phyloP scores from a whole-genome alignment of 2,329 filamentous ascomycete genomes.

The Epichloe sp. region DNA sequence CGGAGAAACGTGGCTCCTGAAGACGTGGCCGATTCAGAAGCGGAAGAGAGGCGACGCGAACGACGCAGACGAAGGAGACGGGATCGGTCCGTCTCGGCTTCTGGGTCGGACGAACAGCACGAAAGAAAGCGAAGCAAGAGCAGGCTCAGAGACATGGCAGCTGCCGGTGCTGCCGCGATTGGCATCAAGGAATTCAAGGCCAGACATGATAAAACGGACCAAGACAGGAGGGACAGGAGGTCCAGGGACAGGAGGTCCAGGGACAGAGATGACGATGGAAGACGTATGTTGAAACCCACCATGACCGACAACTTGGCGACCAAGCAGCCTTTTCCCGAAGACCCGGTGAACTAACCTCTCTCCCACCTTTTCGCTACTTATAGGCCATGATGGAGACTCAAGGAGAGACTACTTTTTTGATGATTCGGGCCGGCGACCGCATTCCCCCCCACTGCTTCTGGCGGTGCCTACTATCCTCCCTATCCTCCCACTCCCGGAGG shows the following conservation, averaged over 20 bases:
- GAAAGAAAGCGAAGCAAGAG: constrained; percentile 39
- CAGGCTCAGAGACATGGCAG: constrained; percentile 38
- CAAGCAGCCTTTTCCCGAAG: not conserved
- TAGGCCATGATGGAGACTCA: constrained; percentile 25
- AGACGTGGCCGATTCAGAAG: constrained; percentile 35
- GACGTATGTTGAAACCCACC: constrained; percentile 10
- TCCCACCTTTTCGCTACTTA: not conserved
- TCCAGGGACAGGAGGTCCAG: constrained; percentile 17
- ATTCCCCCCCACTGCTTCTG: constrained; percentile 39
- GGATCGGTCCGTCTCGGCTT: constrained; percentile 22
- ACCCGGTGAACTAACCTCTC: not conserved
- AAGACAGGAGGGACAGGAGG: constrained; percentile 22
- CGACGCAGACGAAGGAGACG: constrained; percentile 22
- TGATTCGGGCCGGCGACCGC: constrained; percentile 21
- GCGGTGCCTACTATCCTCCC: constrained; percentile 35
- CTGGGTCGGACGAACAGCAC: constrained; percentile 16
- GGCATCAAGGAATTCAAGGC: constrained; percentile 49
- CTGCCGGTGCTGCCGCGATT: constrained; percentile 43
- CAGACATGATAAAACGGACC: constrained; percentile 23
- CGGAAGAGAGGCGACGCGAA: constrained; percentile 28
- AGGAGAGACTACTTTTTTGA: constrained; percentile 22
- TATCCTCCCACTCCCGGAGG: constrained; percentile 20
- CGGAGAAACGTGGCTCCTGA: constrained; percentile 19
- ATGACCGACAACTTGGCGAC: not conserved
- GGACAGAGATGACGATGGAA: constrained; percentile 15